Base-by-base conservation (phyloP, 164 flowering plant species). In the Chloranthus sessilifolius region DNA sequence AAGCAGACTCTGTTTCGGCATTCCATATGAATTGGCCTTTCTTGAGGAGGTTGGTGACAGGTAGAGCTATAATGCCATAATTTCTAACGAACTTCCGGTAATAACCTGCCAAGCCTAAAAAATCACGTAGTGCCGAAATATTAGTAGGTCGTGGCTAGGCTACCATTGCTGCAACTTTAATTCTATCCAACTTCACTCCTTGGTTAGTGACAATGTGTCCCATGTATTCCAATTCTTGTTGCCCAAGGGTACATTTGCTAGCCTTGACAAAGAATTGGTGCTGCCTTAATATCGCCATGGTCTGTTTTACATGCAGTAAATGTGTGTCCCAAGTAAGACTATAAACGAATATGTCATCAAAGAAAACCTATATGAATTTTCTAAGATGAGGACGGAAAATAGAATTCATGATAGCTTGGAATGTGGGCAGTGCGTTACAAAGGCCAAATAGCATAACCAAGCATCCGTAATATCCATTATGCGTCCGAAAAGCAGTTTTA, bases 61-160 rank as follows among this genome's bases (percentile, higher is more conserved):
- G 53, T 12, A 7, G n/a, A 1, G 28, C n/a, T 19, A 50, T 50
- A 2, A 2, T 6, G 2, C 9, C 53, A 50, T 50, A 50, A 12
- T 24, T 16, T 22, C 22, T 1, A 6, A 50, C 14, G 21, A 50
- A 50, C 11, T 6, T 50, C 14, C 30, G 1, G 12, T 50, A 50
- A 27, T 50, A 50, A 4, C 53, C 53, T 1, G 30, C 34, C 3
- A 50, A 25, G 14, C 53, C 53, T 9, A 33, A n/a, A 17, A 50
- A 35, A 1, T 41, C 43, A 2, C 53, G 0, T 11, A 36, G 5
- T 3, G n/a, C 7, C n/a, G n/a, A 0, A 1, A 23, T n/a, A 7
- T 29, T 47, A 1, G 51, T 34, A 2, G 9, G 2, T 15, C 37
- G 30, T n/a, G n/a, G n/a, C n/a, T n/a, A n/a, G n/a, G n/a, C n/a